Conservation (phyloP, 495 filamentous ascomycete genomes). For the Penicillium ucsense region DNA sequence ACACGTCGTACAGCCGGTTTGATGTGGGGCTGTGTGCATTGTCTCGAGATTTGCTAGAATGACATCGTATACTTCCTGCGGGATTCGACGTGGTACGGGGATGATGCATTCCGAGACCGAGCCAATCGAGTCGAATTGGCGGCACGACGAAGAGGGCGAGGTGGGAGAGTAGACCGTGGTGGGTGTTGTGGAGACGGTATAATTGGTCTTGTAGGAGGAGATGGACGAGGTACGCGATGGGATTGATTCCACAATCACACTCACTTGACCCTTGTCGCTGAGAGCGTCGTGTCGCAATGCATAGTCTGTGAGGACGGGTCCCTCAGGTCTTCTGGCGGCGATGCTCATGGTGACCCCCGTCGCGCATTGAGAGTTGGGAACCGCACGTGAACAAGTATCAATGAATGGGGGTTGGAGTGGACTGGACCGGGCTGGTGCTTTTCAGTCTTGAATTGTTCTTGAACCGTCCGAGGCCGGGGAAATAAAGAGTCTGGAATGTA, state of each 20-base stretch:
- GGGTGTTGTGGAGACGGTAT: slow-evolving; percentile 29
- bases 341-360: no score
- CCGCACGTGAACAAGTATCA: no score
- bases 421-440: no score
- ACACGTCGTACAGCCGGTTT: slow-evolving; percentile 58
- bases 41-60: slow-evolving; percentile 43
- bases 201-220: slow-evolving; percentile 34
- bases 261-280: slow-evolving; percentile 13
- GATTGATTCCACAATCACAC: slow-evolving; percentile 22
- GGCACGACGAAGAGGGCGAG: slow-evolving; percentile 26
- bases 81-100: slow-evolving; percentile 40
- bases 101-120: slow-evolving; percentile 26
- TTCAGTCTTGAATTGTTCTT: no score
- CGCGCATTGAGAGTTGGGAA: no score
- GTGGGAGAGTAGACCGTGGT: slow-evolving; percentile 32
- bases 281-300: slow-evolving; percentile 1
- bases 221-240: slow-evolving; percentile 31
- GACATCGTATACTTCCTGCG: slow-evolving; percentile 47
- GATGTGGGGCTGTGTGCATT: slow-evolving; percentile 35
- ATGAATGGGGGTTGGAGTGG: no score
- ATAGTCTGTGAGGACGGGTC: no score
- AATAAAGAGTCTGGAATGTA: no score
- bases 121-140: slow-evolving; percentile 28
- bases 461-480: no score
- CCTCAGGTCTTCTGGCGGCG: no score